Evolutionary conservation across 108 stramenopile genomes (phyloP), one percentile per base, ranked within the genome.

Genomic region (Cylindrotheca fusiformis): DNA sequence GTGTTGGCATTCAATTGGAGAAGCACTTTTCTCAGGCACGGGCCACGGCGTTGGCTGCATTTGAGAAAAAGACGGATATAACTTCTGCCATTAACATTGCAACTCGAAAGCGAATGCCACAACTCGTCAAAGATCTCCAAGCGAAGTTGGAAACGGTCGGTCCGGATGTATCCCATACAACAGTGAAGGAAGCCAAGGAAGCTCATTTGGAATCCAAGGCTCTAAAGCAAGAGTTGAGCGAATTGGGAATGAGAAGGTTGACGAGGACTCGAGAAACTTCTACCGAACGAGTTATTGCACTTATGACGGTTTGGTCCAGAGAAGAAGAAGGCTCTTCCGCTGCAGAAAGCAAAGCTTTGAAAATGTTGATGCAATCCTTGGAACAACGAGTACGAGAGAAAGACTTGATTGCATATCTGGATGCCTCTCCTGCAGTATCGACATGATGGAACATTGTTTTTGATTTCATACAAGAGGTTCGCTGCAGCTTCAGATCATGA

Each of bases 61-160:
- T 86, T 71, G 91, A 93, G 49, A 87, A 87, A 61, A 78, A 87
- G 65, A 93, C 91, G 30, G 91, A 93, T 50, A 84, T 93, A 19
- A 85, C 82, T 17, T 85, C 91, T 25, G 91, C 91, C 24, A 90
- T 93, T 30, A 89, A 89, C 66, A 86, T 90, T 55, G 91, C 91
- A 0, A 87, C 80, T 29, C 78, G 83, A 51, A 93, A 93, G 58
- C 73, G 68, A 32, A 68, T 90, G 48, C 82, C 80, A 2, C 68
- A 70, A 6, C 51, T 93, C 6, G 91, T 88, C 5, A 71, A 82
- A 20, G 88, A 93, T 48, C 58, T 93, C 20, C 77, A 86, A 55
- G 81, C 66, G 3, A 93, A 93, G 50, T 74, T 88, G 46, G 85
- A 87, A 52, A 57, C 57, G 6, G 55, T 93, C 50, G 78, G 69